Conservation (phyloP, 345 rosid species). For the Jatropha curcas region DNA sequence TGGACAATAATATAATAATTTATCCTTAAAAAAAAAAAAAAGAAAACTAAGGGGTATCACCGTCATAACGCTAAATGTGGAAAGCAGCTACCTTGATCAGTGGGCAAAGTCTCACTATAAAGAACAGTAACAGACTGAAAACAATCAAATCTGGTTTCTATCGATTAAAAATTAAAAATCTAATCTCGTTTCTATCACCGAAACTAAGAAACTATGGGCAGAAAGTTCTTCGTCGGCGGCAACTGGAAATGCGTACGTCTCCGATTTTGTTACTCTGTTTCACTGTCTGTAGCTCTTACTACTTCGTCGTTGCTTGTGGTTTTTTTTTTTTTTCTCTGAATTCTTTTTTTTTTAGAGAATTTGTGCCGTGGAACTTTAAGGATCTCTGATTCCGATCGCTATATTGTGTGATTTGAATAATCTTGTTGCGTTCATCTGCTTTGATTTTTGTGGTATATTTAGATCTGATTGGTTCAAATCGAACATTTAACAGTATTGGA, state of each 20-base stretch:
- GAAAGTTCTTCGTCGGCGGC: constrained; percentile 77
- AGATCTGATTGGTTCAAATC: constrained; percentile 9
- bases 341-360: neutral
- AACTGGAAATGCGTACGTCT: constrained; percentile 82
- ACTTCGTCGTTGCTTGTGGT: neutral
- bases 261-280: neutral
- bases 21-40: no score
- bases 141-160: neutral
- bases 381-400: neutral
- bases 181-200: constrained; percentile 26
- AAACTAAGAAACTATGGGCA: constrained; percentile 38
- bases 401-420: neutral
- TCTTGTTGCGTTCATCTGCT: neutral
- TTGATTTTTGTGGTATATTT: neutral
- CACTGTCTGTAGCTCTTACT: neutral
- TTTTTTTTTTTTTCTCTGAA: neutral
- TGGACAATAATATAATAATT: no score
- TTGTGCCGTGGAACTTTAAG: neutral
- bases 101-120: neutral
- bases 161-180: no score
- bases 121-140: neutral
- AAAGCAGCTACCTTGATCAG: neutral
- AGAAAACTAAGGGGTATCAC: no score
- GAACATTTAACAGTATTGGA: neutral
- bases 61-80: no score